Percentiles rank a stretch among this genome's conserved stretches.
These are phyloP conservation scores for Paraglomus brasilianum DNA, from an alignment of 192 early-diverging fungal species.

Conservation along the genomic window DNA sequence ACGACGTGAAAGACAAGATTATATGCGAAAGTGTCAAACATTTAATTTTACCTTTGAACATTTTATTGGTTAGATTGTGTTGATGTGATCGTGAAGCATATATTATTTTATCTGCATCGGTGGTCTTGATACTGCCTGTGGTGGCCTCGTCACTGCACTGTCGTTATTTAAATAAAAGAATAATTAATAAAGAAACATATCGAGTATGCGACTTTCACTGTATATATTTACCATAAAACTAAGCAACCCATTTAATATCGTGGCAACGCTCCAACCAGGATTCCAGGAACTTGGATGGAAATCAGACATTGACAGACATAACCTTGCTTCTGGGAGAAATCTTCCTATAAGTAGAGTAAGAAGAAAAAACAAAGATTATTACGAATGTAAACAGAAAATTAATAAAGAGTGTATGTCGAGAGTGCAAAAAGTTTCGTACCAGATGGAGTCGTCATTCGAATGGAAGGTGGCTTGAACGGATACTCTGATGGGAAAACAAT, in stretches of 20 bases:
- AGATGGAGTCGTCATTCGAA: conserved; percentile 78
- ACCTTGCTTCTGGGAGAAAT: conserved; percentile 87
- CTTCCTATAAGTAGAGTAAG: conserved; percentile 58
- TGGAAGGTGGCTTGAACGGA: conserved; percentile 89
- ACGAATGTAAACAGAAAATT: neutral
- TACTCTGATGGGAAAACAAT: conserved; percentile 94
- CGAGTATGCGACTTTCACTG: neutral
- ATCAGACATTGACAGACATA: conserved; percentile 97
- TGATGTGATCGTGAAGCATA: conserved; percentile 76
- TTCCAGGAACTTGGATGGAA: conserved; percentile 95
- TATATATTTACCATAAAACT: conserved; percentile 82
- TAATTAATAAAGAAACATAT: conserved; percentile 6
- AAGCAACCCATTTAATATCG: conserved; percentile 92
- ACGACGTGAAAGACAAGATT: neutral
- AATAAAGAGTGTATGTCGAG: neutral
- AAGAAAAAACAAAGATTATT: neutral
- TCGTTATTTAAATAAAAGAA: conserved; percentile 30
- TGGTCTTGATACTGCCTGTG: conserved; percentile 88
- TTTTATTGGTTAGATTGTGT: conserved; percentile 72
- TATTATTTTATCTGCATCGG: conserved; percentile 71
- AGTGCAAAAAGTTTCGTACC: neutral
- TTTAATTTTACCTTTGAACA: conserved; percentile 65
- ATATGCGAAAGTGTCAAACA: no score
- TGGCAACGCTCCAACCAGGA: conserved; percentile 95
- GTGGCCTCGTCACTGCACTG: conserved; percentile 84